Evolutionary conservation across 2,329 filamentous ascomycete genomes (phyloP), one percentile per base, ranked within the genome.

Genomic region (Huntiella abstrusa): DNA sequence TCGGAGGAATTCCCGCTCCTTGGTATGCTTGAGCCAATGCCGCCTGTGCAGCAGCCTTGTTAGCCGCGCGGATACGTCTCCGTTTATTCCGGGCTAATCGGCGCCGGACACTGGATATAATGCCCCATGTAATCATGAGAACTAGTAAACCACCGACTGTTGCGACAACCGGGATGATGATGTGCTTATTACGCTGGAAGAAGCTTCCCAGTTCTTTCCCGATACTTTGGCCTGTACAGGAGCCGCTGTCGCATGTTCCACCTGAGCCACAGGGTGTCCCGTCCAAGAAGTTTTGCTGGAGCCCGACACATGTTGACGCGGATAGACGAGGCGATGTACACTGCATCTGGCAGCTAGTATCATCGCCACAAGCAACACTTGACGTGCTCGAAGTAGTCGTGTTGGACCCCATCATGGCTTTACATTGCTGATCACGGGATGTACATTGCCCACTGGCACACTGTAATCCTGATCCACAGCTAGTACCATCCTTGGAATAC

Each of bases 391-490:
- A 86, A 56, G 70, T 71, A 48, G 73, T 69, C 0, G 78, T 80
- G 51, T 81, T 73, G 22, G 72, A 75, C 33, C 85, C 86, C 69
- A 94, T 82, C 41, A 92, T 69, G 8, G 77, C 80, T 60, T 80
- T 78, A 66, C 91, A 98, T 64, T 98, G 91, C 57, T 79, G 71
- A 60, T 95, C 77, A 52, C 91, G 79, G 45, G 82, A 91, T 3
- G 91, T 98, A 62, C 91, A 98, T 62, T 96, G 88, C 10, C 91
- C 91, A 40, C 82, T 87, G 28, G 91, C 85, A 58, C 91, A 98
- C 32, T 73, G 64, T 32, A 96, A 70, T 2, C 73, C 73, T 2
- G 59, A 54, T 33, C 84, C 85, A 57, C 91, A 98, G 13, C 63
- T 62, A 3, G 73, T 66, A 51, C 77, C 91, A 58, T 96, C 78